Conservation (phyloP, 2,329 filamentous ascomycete genomes). For the Arthroderma sp. region DNA sequence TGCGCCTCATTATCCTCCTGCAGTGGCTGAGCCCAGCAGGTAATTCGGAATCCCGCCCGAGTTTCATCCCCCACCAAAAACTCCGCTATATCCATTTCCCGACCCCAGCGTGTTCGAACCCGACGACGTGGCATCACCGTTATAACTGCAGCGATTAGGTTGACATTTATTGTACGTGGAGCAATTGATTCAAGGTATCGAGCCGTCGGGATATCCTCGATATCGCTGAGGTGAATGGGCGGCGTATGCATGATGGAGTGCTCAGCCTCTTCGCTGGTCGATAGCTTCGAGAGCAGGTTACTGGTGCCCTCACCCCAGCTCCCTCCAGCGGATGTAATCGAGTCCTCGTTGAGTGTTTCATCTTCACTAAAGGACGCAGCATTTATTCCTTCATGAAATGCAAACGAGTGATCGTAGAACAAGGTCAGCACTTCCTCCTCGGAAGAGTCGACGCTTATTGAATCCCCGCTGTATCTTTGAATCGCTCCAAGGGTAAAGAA, state of each 20-base stretch:
- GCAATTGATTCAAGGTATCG: constrained; percentile 50
- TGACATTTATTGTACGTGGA: constrained; percentile 71
- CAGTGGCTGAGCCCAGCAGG: constrained; percentile 58
- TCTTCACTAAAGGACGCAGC: constrained; percentile 4
- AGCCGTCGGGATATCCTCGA: constrained; percentile 58
- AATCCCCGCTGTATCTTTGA: constrained; percentile 9
- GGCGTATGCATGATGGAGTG: constrained; percentile 23
- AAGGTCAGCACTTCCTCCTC: constrained; percentile 38
- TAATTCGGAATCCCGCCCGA: constrained; percentile 62
- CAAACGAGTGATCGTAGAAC: constrained; percentile 69
- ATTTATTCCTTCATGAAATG: constrained; percentile 45
- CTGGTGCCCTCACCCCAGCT: constrained; percentile 3
- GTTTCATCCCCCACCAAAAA: constrained; percentile 78
- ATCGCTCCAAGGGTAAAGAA: constrained; percentile 10
- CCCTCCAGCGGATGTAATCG: constrained; percentile 4
- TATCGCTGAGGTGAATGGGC: constrained; percentile 40
- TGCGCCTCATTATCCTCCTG: constrained; percentile 10
- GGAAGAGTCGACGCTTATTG: constrained; percentile 3
- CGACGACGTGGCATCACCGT: constrained; percentile 53
- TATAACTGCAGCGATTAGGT: constrained; percentile 68
- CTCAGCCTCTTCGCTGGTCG: constrained; percentile 8
- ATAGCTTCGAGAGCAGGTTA: constrained; percentile 8
- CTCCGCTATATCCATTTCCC: constrained; percentile 55
- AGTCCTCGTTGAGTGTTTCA: constrained; percentile 7
- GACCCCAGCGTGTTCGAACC: constrained; percentile 47